Evolutionary conservation across 83 land plant genomes (phyloP), one percentile per base, ranked within the genome.

Genomic region (Thuja plicata): DNA sequence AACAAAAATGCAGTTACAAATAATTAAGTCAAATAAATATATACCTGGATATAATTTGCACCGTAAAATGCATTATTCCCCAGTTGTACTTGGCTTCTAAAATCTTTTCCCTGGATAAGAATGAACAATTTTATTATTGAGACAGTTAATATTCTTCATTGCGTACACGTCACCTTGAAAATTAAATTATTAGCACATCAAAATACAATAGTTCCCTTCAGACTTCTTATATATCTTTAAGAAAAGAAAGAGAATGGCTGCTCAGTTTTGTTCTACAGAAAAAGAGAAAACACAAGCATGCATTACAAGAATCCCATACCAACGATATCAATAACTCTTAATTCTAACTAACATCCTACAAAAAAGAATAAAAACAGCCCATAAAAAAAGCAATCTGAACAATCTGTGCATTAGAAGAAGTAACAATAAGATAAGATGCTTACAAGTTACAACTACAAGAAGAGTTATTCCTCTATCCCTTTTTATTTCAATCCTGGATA

Each of bases 41-140:
- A 86, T 82, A 97, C 99, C 99, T 97, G 99, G 57, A 97, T 95
- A 91, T 97, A 96, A 87, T 92, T 96, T 38, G 92, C 95, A 87
- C 98, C 97, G 88, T 96, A 93, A 89, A 97, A 95, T 38, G 99
- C 99, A 91, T 96, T 94, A 90, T 95, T 98, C 27, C 99, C 99
- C 45, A 98, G 60, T 87, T 98, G 99, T 89, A 97, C 87, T 79
- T 97, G 99, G 13, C 94, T 82, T 89, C 97, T 95, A 91, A 88
- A 98, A 90, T 98, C 99, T 52, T 73, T 92, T 76, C 99, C 99
- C 99, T 97, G 97, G 35, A 87, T 19, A 87, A 57, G 54, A 27
- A 81, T 3, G 15, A 45, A 5, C 38, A n/a, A 88, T 11, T 43
- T 30, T 13, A 30, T 16, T 60, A 24, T 37, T 86, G 40, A 76